These are phyloP conservation scores for Linderina pennispora DNA, from an alignment of 192 early-diverging fungal species.

Conservation along the genomic window DNA sequence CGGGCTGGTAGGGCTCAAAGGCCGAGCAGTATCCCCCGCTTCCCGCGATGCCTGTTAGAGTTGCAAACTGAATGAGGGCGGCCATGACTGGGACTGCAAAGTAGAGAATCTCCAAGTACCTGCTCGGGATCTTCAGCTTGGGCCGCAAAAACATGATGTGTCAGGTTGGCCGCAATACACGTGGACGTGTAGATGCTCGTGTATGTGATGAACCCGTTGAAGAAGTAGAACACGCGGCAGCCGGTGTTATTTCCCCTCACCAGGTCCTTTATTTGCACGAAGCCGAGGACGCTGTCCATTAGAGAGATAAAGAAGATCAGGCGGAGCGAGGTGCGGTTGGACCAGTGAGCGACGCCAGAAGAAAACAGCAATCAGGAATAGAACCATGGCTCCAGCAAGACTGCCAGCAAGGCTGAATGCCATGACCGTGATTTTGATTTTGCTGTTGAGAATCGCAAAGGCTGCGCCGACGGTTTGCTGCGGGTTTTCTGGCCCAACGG, in stretches of 20 bases:
- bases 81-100: neutral
- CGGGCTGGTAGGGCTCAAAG: neutral
- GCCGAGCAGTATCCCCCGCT: slow-evolving; percentile 5
- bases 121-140: neutral
- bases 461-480: neutral
- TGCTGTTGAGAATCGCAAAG: neutral
- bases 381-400: slow-evolving; percentile 1
- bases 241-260: no score
- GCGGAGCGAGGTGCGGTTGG: slow-evolving; percentile 4
- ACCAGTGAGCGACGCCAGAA: slow-evolving; percentile 5
- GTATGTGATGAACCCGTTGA: slow-evolving; percentile 2
- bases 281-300: no score
- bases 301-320: slow-evolving; percentile 6
- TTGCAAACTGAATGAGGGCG: slow-evolving; percentile 1
- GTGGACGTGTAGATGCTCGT: slow-evolving; percentile 6
- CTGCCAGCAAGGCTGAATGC: slow-evolving; percentile 2
- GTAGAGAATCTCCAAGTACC: slow-evolving; percentile 1
- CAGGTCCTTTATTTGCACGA: no score
- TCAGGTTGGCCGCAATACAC: slow-evolving; percentile 5
- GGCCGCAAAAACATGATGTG: neutral
- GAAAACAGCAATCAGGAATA: neutral
- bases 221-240: slow-evolving; percentile 2
- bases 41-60: slow-evolving; percentile 1
- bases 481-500: slow-evolving; percentile 7
- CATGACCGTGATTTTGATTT: neutral